Percentiles rank a stretch among this genome's conserved stretches.
phyloP scores from a whole-genome alignment of 768 basidiomycete species.

The Plicaturopsis crispa region DNA sequence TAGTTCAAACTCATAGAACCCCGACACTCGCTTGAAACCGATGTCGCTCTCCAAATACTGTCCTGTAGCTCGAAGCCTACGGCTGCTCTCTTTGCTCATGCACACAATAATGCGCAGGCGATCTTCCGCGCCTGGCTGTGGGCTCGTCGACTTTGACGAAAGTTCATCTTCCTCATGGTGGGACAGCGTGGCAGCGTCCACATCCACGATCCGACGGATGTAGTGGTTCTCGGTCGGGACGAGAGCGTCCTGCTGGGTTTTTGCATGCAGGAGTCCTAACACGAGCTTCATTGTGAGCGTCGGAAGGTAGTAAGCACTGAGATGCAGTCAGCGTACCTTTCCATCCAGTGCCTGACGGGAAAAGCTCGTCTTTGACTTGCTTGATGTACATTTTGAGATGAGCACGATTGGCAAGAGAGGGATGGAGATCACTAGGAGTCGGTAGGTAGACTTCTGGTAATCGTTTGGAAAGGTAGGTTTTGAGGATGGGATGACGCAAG shows the following conservation, averaged over 20 bases:
- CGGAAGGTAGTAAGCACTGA: not conserved
- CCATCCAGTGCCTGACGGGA: constrained; percentile 16
- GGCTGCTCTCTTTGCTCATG: constrained; percentile 15
- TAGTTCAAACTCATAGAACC: constrained; percentile 21
- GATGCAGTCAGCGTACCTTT: constrained; percentile 9
- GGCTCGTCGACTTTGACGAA: constrained; percentile 1
- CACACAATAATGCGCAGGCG: constrained; percentile 16
- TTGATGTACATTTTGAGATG: constrained; percentile 13
- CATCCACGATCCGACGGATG: constrained; percentile 10
- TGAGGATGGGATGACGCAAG: constrained; percentile 9
- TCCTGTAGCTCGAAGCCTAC: constrained; percentile 7
- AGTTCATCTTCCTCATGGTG: not conserved
- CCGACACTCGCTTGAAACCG: constrained; percentile 16
- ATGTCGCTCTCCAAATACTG: constrained; percentile 21
- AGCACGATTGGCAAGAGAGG: constrained; percentile 17
- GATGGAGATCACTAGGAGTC: constrained; percentile 16
- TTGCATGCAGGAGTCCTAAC: constrained; percentile 9
- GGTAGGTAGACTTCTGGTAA: constrained; percentile 8
- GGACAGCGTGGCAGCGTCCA: not conserved
- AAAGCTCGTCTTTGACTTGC: constrained; percentile 2
- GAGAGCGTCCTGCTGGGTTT: constrained; percentile 7
- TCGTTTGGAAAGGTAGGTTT: constrained; percentile 3
- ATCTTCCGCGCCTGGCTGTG: not conserved
- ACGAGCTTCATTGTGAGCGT: not conserved
- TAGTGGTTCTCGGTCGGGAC: constrained; percentile 10